A percentile compares a stretch with the other conserved stretches of the same genome.
Conservation (phyloP, 768 basidiomycete genomes). For the Naganishia antarctica region DNA sequence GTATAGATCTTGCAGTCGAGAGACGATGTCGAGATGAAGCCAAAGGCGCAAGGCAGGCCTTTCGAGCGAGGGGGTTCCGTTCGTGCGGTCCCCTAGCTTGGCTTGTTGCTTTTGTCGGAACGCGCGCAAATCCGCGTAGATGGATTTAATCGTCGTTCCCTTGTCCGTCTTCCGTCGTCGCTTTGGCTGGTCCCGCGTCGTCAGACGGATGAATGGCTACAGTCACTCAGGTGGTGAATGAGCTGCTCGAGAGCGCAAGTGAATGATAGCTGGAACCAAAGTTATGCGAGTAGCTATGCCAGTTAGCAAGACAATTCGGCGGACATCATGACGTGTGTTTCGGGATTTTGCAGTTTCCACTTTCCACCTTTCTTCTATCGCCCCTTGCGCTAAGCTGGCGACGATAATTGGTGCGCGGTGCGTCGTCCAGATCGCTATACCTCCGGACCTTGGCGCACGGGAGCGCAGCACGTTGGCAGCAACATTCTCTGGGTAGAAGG, state of each 20-base stretch:
- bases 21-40: background rate
- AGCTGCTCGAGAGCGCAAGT: too few species aligned
- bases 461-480: background rate
- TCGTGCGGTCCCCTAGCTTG: background rate
- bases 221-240: too few species aligned
- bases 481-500: too few species aligned
- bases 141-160: background rate
- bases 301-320: too few species aligned
- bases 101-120: background rate
- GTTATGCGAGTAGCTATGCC: background rate
- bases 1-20: too few species aligned
- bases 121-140: background rate
- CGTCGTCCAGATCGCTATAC: background rate
- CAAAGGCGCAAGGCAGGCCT: background rate
- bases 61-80: background rate
- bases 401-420: background rate
- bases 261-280: too few species aligned
- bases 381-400: too few species aligned
- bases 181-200: too few species aligned
- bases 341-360: background rate
- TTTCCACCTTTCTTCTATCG: too few species aligned
- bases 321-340: background rate
- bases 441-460: too few species aligned
- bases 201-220: too few species aligned
- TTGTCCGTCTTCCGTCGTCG: background rate